These are phyloP conservation scores for Schizochytrium sp. DNA, from an alignment of 108 stramenopile species.

Conservation along the genomic window DNA sequence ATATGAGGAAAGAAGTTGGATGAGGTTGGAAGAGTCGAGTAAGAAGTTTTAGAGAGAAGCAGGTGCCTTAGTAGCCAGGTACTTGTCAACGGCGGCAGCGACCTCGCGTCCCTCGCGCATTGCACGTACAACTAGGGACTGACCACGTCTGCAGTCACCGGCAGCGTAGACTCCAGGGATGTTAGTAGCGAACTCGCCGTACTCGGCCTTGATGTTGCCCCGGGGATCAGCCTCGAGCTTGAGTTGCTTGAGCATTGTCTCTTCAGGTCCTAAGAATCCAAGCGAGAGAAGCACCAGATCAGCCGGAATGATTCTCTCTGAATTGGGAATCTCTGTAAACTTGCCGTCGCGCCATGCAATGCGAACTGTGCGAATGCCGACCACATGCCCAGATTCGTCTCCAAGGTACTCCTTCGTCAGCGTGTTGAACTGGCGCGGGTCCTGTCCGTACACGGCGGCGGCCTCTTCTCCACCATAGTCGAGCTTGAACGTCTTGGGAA, in stretches of 20 bases:
- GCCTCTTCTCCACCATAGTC: slow-evolving; percentile 98
- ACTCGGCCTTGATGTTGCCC: slow-evolving; percentile 93
- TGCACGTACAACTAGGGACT: slow-evolving; percentile 96
- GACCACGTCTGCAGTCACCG: slow-evolving; percentile 96
- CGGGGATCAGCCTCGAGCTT: slow-evolving; percentile 88
- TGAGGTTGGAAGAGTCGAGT: too few relatives aligned
- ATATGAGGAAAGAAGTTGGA: too few relatives aligned
- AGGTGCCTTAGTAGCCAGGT: slow-evolving; percentile 82
- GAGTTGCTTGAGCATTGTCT: slow-evolving; percentile 83
- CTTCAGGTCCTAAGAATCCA: slow-evolving; percentile 95
- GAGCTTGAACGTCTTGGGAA: slow-evolving; percentile 94
- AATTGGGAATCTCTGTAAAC: slow-evolving; percentile 79
- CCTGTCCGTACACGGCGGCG: slow-evolving; percentile 90
- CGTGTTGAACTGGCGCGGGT: slow-evolving; percentile 94
- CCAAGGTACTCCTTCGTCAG: slow-evolving; percentile 96
- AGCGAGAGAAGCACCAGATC: slow-evolving; percentile 92
- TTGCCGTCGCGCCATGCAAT: slow-evolving; percentile 79
- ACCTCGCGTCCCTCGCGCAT: slow-evolving; percentile 96
- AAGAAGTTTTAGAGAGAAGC: not conserved
- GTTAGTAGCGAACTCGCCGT: slow-evolving; percentile 93
- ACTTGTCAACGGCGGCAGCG: slow-evolving; percentile 85
- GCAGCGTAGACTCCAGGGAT: slow-evolving; percentile 96
- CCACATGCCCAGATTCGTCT: slow-evolving; percentile 88
- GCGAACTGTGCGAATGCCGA: slow-evolving; percentile 90
- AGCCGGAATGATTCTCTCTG: slow-evolving; percentile 91